These are phyloP conservation scores for Angomonas deanei DNA, from an alignment of 208 protist species.

Conservation along the genomic window DNA sequence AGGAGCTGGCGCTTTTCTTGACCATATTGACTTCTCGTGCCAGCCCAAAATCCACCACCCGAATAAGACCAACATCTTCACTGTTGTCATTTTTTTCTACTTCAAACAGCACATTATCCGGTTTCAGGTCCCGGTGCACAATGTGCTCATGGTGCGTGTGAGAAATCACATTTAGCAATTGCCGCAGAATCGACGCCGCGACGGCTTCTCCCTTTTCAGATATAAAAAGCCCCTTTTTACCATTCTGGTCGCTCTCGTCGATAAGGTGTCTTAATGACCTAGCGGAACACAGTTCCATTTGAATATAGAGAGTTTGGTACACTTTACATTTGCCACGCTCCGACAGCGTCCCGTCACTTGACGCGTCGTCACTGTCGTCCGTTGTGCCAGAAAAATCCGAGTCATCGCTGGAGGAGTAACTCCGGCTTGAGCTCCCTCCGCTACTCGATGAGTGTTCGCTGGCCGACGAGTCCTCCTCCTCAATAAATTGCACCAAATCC, in stretches of 20 bases:
- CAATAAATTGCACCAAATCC: conserved; percentile 53
- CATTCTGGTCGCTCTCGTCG: conserved; percentile 46
- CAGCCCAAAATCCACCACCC: conserved; percentile 80
- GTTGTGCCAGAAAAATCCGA: background rate
- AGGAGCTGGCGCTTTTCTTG: conserved; percentile 38
- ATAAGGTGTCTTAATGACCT: conserved; percentile 68
- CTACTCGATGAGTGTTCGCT: background rate
- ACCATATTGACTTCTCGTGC: conserved; percentile 50
- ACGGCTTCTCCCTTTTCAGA: conserved; percentile 50
- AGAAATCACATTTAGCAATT: conserved; percentile 65
- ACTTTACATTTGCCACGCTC: background rate
- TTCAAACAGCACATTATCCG: conserved; percentile 79
- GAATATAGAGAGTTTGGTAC: conserved; percentile 82
- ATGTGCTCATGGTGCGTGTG: conserved; percentile 72
- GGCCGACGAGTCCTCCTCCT: conserved; percentile 14
- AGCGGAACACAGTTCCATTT: conserved; percentile 83
- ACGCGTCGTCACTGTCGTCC: background rate
- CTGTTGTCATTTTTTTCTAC: conserved; percentile 29
- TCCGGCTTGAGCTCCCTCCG: background rate
- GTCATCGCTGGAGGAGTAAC: background rate
- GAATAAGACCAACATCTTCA: conserved; percentile 60
- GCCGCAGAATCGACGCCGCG: conserved; percentile 63
- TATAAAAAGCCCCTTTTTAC: conserved; percentile 27
- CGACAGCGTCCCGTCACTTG: background rate
- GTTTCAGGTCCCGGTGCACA: conserved; percentile 81